phyloP scores from a whole-genome alignment of 2,329 filamentous ascomycete genomes.

The Diaporthe sp. region DNA sequence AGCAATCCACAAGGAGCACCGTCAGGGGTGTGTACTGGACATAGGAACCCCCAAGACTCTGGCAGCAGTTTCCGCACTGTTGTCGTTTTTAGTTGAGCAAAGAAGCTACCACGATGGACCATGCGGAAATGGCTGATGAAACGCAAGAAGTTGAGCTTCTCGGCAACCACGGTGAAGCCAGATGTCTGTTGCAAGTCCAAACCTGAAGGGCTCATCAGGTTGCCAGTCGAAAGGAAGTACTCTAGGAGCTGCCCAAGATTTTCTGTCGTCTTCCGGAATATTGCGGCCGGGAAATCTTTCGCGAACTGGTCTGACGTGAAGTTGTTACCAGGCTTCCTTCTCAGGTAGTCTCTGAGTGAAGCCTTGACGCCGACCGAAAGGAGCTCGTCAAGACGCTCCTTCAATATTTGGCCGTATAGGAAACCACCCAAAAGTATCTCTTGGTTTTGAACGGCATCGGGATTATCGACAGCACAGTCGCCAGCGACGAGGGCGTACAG shows the following conservation, averaged over 20 bases:
- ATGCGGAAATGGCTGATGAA: constrained; percentile 99
- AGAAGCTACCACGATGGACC: constrained; percentile 99
- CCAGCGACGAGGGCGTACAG: constrained; percentile 93
- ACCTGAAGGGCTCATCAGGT: constrained; percentile 89
- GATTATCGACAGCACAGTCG: constrained; percentile 93
- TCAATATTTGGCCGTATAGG: constrained; percentile 93
- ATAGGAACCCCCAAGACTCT: constrained; percentile 98
- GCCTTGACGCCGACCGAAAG: constrained; percentile 66
- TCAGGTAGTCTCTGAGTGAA: constrained; percentile 66
- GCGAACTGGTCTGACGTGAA: constrained; percentile 83
- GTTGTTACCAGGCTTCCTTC: constrained; percentile 68
- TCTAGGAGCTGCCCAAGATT: constrained; percentile 88
- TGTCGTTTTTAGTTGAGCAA: constrained; percentile 96
- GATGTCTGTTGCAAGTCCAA: constrained; percentile 94
- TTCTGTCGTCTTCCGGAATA: constrained; percentile 86
- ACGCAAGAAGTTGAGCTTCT: constrained; percentile 98
- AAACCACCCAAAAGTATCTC: constrained; percentile 94
- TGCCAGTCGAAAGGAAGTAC: constrained; percentile 97
- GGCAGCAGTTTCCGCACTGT: constrained; percentile 95
- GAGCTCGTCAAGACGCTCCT: constrained; percentile 93
- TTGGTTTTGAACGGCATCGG: constrained; percentile 95
- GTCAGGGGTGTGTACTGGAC: constrained; percentile 97
- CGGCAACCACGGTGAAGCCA: constrained; percentile 95
- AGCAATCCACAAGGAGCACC: constrained; percentile 93
- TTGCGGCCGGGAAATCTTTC: constrained; percentile 80